Percentiles rank a stretch among this genome's conserved stretches.
These are phyloP conservation scores for Phytophthora sp. DNA, from an alignment of 352 stramenopile genomes.

Conservation along the genomic window DNA sequence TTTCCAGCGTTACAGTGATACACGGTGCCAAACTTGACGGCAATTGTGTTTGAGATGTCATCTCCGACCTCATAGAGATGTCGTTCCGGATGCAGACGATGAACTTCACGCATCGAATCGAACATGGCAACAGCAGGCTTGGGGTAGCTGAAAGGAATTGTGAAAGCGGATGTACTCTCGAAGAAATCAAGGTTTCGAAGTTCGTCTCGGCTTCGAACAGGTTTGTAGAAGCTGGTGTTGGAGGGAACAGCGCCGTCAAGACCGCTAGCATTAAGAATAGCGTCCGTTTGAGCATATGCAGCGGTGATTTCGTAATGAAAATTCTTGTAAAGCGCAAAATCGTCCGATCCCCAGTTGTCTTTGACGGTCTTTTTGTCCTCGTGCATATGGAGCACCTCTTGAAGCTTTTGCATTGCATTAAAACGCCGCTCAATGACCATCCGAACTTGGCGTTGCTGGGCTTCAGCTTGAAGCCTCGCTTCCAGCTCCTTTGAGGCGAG, in stretches of 20 bases:
- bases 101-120: conserved; percentile 6
- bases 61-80: neutral
- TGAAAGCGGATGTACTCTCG: conserved; percentile 14
- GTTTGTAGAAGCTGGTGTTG: conserved; percentile 14
- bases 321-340: conserved; percentile 10
- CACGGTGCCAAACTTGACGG: conserved; percentile 18
- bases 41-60: conserved; percentile 5
- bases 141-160: conserved; percentile 8
- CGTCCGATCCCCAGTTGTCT: neutral
- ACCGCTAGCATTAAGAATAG: neutral
- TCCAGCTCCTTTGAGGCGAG: conserved; percentile 12
- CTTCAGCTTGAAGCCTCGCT: conserved; percentile 3
- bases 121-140: conserved; percentile 12
- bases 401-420: conserved; percentile 1
- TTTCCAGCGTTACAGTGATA: conserved; percentile 1
- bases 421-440: conserved; percentile 2
- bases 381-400: neutral
- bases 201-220: conserved; percentile 1
- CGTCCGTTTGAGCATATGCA: conserved; percentile 10
- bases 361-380: neutral
- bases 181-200: conserved; percentile 2
- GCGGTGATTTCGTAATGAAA: conserved; percentile 2
- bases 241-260: neutral
- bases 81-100: neutral
- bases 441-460: neutral